These are phyloP conservation scores for Manihot esculenta DNA, from an alignment of 441 rosid genomes.

Conservation along the genomic window DNA sequence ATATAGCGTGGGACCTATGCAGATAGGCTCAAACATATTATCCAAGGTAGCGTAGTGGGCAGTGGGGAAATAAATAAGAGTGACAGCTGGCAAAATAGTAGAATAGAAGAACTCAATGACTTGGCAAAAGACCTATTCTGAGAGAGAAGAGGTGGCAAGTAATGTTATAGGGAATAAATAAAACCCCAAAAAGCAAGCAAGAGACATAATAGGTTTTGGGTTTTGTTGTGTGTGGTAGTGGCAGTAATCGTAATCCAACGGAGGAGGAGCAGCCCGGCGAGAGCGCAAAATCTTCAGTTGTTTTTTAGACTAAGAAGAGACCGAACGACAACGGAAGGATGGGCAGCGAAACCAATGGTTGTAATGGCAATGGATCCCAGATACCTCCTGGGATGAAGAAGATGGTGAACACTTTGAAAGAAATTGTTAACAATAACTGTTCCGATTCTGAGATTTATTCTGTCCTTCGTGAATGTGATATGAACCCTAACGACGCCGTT, in stretches of 20 bases:
- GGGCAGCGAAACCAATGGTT: slow-evolving; percentile 32
- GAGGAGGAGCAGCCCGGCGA: too few relatives aligned
- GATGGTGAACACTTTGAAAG: slow-evolving; percentile 43
- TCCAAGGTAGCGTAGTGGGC: too few relatives aligned
- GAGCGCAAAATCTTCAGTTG: too few relatives aligned
- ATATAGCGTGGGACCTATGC: too few relatives aligned
- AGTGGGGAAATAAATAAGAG: not conserved
- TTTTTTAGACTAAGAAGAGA: too few relatives aligned
- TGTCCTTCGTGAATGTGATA: slow-evolving; percentile 50
- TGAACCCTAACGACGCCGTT: slow-evolving; percentile 65
- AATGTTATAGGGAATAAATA: too few relatives aligned
- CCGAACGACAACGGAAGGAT: slow-evolving; percentile 7
- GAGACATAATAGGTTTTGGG: not conserved
- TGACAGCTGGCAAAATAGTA: not conserved
- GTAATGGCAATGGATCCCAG: slow-evolving; percentile 1
- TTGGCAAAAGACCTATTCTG: not conserved
- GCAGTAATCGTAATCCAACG: too few relatives aligned
- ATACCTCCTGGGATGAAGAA: slow-evolving; percentile 31
- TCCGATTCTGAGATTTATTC: slow-evolving; percentile 55
- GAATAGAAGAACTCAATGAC: not conserved
- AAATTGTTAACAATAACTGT: slow-evolving; percentile 35
- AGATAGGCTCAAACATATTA: too few relatives aligned
- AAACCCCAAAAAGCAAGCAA: not conserved
- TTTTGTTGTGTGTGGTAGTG: not conserved
- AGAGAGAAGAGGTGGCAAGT: not conserved